A percentile compares a stretch with the other conserved stretches of the same genome.
Evolutionary conservation across 257 asterid genomes (phyloP).

Genomic region (Solanum sparsipilum): DNA sequence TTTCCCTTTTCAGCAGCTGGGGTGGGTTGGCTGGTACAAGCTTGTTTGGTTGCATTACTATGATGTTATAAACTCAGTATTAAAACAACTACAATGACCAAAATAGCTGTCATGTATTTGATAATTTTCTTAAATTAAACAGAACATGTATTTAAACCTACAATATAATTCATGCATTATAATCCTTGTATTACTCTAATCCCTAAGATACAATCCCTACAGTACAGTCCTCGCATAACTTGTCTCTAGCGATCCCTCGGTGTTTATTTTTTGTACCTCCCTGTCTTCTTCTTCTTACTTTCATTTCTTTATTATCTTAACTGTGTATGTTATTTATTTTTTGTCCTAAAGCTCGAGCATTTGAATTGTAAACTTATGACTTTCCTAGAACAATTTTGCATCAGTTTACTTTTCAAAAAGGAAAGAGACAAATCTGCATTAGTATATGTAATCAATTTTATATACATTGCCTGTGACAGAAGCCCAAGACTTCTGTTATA

Average conservation of each 20-base stretch:
- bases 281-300: not conserved
- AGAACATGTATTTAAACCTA: not conserved
- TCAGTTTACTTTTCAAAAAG: not conserved
- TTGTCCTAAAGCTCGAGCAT: not conserved
- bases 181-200: not conserved
- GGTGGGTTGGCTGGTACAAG: not conserved
- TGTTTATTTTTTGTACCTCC: not conserved
- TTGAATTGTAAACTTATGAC: not conserved
- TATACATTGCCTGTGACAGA: conserved; percentile 32
- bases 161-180: not conserved
- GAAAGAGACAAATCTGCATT: not conserved
- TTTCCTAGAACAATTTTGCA: not conserved
- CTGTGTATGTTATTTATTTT: not conserved
- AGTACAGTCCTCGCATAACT: not conserved
- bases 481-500: conserved; percentile 45
- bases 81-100: not conserved
- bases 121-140: not conserved
- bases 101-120: not conserved
- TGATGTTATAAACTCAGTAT: not conserved
- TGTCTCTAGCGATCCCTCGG: not conserved
- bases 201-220: not conserved
- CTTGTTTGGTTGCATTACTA: not conserved
- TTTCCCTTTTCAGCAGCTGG: not conserved
- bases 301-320: not conserved
- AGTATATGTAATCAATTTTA: not conserved